Conservation (phyloP, 2,329 filamentous ascomycete species). For the Xylariales sp. region DNA sequence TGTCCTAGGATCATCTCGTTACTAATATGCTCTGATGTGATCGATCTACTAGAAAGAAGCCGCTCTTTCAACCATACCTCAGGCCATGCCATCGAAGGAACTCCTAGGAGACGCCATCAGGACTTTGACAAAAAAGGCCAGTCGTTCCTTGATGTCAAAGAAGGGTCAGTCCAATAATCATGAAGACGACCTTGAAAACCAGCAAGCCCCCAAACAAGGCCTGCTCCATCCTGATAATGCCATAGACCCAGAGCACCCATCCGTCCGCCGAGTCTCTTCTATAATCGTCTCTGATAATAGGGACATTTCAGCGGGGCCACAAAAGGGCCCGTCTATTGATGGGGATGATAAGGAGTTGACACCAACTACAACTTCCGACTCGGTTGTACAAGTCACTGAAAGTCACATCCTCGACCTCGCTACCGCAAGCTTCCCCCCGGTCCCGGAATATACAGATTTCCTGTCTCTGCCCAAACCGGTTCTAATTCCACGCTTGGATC, state of each 20-base stretch:
- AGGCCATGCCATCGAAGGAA: conserved; percentile 35
- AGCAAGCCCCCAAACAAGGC: background rate
- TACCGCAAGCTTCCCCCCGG: conserved; percentile 34
- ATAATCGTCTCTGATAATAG: background rate
- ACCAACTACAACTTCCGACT: background rate
- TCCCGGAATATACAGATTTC: conserved; percentile 20
- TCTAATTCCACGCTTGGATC: conserved; percentile 41
- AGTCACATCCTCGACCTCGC: conserved; percentile 37
- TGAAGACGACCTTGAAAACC: background rate
- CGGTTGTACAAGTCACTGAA: conserved; percentile 19
- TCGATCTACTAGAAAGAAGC: background rate
- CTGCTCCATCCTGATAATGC: background rate
- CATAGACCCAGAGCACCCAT: background rate
- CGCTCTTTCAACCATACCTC: background rate
- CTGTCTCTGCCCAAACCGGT: conserved; percentile 39
- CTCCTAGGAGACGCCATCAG: conserved; percentile 25
- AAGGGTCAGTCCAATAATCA: background rate
- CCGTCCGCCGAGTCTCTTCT: conserved; percentile 1
- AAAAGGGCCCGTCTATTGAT: background rate
- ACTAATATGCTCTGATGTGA: background rate
- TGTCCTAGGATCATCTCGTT: background rate
- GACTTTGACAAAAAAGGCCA: conserved; percentile 28
- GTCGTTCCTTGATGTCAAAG: conserved; percentile 27
- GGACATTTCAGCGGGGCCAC: background rate
- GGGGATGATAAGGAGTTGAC: conserved; percentile 14